Percentiles rank a stretch among this genome's conserved stretches.
Evolutionary conservation across 164 flowering plant genomes (phyloP).

Genomic region (Aristolochia fimbriata): DNA sequence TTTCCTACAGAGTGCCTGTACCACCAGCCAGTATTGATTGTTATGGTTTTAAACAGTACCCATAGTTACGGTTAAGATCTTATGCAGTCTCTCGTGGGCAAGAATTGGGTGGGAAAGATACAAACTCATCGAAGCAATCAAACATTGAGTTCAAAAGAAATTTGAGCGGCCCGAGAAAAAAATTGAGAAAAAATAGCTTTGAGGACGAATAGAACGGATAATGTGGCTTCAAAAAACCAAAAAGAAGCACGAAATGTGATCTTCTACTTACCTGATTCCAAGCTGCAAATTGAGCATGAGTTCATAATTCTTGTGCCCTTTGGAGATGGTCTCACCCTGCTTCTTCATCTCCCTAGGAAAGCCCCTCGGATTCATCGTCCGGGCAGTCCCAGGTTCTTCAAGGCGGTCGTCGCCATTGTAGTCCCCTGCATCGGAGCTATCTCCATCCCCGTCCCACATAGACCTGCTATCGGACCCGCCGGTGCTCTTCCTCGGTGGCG

Average conservation of each 20-base stretch:
- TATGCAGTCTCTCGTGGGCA: background rate
- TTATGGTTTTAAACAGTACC: background rate
- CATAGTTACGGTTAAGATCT: background rate
- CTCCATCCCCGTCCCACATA: constrained; percentile 35
- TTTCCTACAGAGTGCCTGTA: constrained; percentile 80
- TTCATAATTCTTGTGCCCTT: constrained; percentile 34
- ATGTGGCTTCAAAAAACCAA: background rate
- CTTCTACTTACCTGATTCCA: constrained; percentile 26
- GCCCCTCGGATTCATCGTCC: constrained; percentile 11
- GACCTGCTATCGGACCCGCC: constrained; percentile 25
- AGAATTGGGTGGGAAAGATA: no score
- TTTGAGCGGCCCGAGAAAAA: no score
- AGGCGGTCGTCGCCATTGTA: no score
- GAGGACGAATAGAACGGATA: background rate
- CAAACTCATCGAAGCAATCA: no score
- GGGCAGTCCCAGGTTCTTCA: constrained; percentile 24
- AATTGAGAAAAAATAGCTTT: background rate
- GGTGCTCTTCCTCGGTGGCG: constrained; percentile 30
- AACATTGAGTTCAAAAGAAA: no score
- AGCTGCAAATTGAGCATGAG: constrained; percentile 37
- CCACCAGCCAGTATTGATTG: constrained; percentile 1
- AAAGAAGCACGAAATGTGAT: background rate
- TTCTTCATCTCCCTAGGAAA: constrained; percentile 30
- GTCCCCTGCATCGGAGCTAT: constrained; percentile 11
- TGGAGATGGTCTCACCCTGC: constrained; percentile 52